Evolutionary conservation across 768 basidiomycete species (phyloP).

Genomic region (Tephrocybe sp.): DNA sequence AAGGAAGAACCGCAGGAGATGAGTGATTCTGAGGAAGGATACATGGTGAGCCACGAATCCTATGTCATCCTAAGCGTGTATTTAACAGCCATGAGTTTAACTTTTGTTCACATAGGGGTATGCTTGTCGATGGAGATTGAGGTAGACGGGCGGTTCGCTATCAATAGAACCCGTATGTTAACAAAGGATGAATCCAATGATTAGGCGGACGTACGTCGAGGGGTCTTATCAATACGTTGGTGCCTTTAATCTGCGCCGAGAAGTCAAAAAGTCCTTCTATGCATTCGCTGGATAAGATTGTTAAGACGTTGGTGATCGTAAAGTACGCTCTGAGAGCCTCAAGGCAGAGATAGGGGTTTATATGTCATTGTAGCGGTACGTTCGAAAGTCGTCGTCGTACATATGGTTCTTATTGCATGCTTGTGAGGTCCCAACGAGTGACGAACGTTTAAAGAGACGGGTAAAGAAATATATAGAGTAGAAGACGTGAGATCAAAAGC

Average conservation of each 20-base stretch:
- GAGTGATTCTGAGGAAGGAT: constrained; percentile 6
- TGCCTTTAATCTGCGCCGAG: constrained; percentile 7
- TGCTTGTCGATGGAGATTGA: constrained; percentile 2
- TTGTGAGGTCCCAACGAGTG: background rate
- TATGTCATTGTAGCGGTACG: background rate
- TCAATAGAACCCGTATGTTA: constrained; percentile 2
- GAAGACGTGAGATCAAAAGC: background rate
- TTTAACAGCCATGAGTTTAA: background rate
- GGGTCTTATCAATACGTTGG: constrained; percentile 2
- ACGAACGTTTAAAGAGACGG: background rate
- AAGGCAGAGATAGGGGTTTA: background rate
- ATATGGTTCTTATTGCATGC: too few relatives aligned
- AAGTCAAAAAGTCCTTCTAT: constrained; percentile 4
- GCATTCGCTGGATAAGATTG: constrained; percentile 7
- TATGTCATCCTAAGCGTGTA: background rate
- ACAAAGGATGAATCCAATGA: background rate
- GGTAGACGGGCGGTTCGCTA: constrained; percentile 1
- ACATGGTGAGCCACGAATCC: constrained; percentile 14
- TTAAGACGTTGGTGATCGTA: background rate
- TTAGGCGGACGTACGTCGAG: constrained; percentile 5
- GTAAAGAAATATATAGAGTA: background rate
- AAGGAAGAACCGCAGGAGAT: constrained; percentile 23
- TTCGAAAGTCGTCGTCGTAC: too few relatives aligned
- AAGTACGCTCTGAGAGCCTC: background rate
- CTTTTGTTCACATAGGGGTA: background rate